Percentiles rank a stretch among this genome's conserved stretches.
Conservation (phyloP, 306 rosid genomes). For the Argentina anserina region DNA sequence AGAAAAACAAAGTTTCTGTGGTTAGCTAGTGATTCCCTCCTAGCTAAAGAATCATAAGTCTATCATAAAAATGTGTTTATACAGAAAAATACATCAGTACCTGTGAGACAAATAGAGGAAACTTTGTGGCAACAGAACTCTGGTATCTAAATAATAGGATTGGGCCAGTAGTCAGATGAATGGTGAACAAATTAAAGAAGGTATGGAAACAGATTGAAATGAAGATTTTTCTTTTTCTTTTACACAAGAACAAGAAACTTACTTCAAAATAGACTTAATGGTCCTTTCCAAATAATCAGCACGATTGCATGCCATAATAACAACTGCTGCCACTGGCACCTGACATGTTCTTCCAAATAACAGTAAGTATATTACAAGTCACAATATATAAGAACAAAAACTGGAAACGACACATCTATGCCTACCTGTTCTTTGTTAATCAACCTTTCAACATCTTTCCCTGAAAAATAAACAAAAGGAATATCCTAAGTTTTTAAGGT, state of each 20-base stretch:
- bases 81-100: constrained; percentile 39
- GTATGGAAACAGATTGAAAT: constrained; percentile 8
- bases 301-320: constrained; percentile 97
- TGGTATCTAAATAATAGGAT: constrained; percentile 59
- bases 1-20: constrained; percentile 17
- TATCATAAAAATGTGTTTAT: background rate
- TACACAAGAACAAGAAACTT: constrained; percentile 22
- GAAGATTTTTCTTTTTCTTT: constrained; percentile 21
- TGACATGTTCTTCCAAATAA: constrained; percentile 36
- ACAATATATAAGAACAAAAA: constrained; percentile 25
- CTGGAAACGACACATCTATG: constrained; percentile 22
- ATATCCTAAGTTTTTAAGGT: constrained; percentile 29
- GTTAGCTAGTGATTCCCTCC: constrained; percentile 15
- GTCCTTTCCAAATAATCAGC: constrained; percentile 95
- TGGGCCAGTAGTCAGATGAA: constrained; percentile 29
- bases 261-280: constrained; percentile 71
- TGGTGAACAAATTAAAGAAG: constrained; percentile 11
- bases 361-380: constrained; percentile 12
- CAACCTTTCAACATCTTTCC: constrained; percentile 60
- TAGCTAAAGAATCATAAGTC: constrained; percentile 19
- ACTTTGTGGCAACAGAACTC: constrained; percentile 64
- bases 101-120: constrained; percentile 93
- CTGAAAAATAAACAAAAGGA: constrained; percentile 46
- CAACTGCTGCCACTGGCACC: constrained; percentile 98
- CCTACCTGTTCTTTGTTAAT: constrained; percentile 70